A percentile compares a stretch with the other conserved stretches of the same genome.
These are phyloP conservation scores for Phaeosphaeria sp. DNA, from an alignment of 2,329 filamentous ascomycete genomes.

Conservation along the genomic window DNA sequence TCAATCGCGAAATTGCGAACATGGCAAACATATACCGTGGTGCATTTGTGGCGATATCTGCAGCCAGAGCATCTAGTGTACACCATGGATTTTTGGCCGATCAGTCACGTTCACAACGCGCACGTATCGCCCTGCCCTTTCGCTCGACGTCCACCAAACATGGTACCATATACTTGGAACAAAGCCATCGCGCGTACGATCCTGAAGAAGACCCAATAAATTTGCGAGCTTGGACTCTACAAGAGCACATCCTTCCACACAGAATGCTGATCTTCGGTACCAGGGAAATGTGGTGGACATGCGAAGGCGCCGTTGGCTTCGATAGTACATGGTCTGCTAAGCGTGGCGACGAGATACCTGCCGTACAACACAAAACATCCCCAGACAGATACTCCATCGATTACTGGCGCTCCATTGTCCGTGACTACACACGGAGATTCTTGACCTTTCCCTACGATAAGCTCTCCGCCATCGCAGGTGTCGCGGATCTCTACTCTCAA, in stretches of 20 bases:
- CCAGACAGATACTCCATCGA: background rate
- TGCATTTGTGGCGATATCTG: constrained; percentile 15
- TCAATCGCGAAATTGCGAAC: constrained; percentile 7
- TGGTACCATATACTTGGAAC: constrained; percentile 3
- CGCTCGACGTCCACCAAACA: background rate
- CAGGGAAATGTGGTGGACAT: constrained; percentile 10
- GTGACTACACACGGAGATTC: constrained; percentile 19
- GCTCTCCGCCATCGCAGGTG: constrained; percentile 11
- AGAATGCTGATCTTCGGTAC: constrained; percentile 11
- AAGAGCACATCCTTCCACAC: constrained; percentile 15
- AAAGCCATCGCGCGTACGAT: constrained; percentile 6
- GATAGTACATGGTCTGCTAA: background rate
- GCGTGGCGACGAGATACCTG: background rate
- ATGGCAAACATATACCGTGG: constrained; percentile 12
- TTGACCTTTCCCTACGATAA: constrained; percentile 18
- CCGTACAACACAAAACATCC: background rate
- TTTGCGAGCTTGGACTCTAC: constrained; percentile 12
- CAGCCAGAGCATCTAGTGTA: constrained; percentile 7
- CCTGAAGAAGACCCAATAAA: constrained; percentile 9
- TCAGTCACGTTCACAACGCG: background rate
- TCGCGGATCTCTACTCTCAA: constrained; percentile 10
- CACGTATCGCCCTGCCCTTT: background rate
- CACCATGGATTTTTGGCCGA: constrained; percentile 12
- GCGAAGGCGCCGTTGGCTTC: background rate
- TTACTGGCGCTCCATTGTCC: constrained; percentile 14